Conservation (phyloP, 306 rosid species). For the Prunus persica region Prunus_persica_NCBIv2 NC_034012.1:13139001-13139500, state of each 20-base stretch:
- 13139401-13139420: neutral
- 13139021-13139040: neutral
- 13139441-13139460: slow-evolving; percentile 9
- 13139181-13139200: slow-evolving; percentile 91
- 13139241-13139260: slow-evolving; percentile 88
- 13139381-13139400: neutral
- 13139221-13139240: slow-evolving; percentile 88
- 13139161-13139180: slow-evolving; percentile 74
- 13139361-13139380: neutral
- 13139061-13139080: slow-evolving; percentile 1
- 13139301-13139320: slow-evolving; percentile 86
- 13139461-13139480: slow-evolving; percentile 8
- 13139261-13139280: slow-evolving; percentile 71
- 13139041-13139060: neutral
- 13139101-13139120: slow-evolving; percentile 18
- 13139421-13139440: slow-evolving; percentile 3
- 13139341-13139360: slow-evolving; percentile 19
- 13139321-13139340: slow-evolving; percentile 61
- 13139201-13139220: slow-evolving; percentile 75
- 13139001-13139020: neutral
- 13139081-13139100: slow-evolving; percentile 5
- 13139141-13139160: slow-evolving; percentile 75
- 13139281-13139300: slow-evolving; percentile 92
- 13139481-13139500: neutral
- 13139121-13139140: slow-evolving; percentile 97